phyloP scores from a whole-genome alignment of 805 yeast species.

The Metschnikowia kunwiensis region DNA sequence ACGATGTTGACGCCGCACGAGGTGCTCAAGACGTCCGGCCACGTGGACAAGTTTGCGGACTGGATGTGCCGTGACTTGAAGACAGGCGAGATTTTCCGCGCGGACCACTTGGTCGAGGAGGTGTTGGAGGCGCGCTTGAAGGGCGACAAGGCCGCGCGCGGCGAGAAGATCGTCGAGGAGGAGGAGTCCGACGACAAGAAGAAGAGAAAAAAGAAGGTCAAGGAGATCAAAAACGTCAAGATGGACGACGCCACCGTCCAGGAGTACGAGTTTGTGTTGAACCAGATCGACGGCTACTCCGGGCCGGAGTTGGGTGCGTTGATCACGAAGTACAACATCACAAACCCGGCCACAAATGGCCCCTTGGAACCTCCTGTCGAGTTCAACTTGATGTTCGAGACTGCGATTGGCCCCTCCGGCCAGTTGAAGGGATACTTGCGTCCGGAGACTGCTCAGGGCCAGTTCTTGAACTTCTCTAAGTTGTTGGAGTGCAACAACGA shows the following conservation, averaged over 20 bases:
- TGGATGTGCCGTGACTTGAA: conserved; percentile 97
- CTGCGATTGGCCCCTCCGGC: conserved; percentile 99
- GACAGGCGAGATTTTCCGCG: conserved; percentile 97
- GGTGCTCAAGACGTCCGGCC: conserved; percentile 97
- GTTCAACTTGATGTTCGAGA: conserved; percentile 98
- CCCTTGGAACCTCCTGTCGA: conserved; percentile 86
- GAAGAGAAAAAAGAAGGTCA: conserved; percentile 75
- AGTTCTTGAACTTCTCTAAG: conserved; percentile 91
- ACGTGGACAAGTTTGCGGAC: conserved; percentile 97
- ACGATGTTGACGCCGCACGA: conserved; percentile 98
- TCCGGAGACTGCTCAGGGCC: conserved; percentile 99
- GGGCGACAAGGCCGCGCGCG: conserved; percentile 97
- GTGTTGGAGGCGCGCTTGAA: conserved; percentile 93
- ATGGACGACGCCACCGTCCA: conserved; percentile 74
- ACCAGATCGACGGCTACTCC: conserved; percentile 92
- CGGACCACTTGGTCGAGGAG: conserved; percentile 97
- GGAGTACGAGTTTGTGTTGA: conserved; percentile 84
- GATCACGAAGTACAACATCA: conserved; percentile 76
- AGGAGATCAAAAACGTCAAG: conserved; percentile 87
- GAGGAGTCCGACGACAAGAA: conserved; percentile 64
- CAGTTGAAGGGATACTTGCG: conserved; percentile 91
- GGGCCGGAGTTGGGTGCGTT: conserved; percentile 91
- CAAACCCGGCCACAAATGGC: conserved; percentile 89
- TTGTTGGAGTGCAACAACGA: conserved; percentile 91
- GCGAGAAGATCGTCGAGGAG: conserved; percentile 49